phyloP scores from a whole-genome alignment of 352 stramenopile species.

The Vaucheria bursata region DNA sequence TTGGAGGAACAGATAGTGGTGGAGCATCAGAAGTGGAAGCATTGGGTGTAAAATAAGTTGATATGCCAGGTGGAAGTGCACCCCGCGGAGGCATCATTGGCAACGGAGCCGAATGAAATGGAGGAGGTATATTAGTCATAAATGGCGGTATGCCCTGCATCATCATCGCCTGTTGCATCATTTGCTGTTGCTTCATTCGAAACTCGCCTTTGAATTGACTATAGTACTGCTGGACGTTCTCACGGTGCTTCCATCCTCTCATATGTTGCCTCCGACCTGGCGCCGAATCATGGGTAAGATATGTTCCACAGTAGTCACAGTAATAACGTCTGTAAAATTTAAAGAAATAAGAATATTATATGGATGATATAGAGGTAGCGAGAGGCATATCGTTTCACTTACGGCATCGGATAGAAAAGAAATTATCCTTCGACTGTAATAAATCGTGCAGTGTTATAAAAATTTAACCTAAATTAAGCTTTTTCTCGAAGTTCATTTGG shows the following conservation, averaged over 20 bases:
- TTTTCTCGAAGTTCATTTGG: no score
- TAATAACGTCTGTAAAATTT: conserved; percentile 87
- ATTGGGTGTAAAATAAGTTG: neutral
- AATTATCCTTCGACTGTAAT: no score
- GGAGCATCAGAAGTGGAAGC: no score
- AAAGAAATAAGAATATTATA: no score
- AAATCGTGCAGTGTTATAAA: no score
- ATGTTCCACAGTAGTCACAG: conserved; percentile 87
- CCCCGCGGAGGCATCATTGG: no score
- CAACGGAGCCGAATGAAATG: no score
- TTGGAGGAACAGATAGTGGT: no score
- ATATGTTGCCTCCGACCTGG: conserved; percentile 82
- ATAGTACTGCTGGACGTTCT: conserved; percentile 87
- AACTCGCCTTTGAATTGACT: conserved; percentile 58
- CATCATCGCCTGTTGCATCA: neutral
- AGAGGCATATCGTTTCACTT: no score
- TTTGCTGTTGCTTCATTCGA: neutral
- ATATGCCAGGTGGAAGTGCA: neutral
- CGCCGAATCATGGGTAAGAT: conserved; percentile 84
- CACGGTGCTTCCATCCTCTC: conserved; percentile 79
- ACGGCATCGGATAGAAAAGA: no score
- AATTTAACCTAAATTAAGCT: no score
- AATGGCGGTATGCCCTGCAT: neutral
- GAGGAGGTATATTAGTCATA: neutral
- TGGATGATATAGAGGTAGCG: no score